phyloP scores from a whole-genome alignment of 1,284 basidiomycete species.

The Porphyrellus sp. region DNA sequence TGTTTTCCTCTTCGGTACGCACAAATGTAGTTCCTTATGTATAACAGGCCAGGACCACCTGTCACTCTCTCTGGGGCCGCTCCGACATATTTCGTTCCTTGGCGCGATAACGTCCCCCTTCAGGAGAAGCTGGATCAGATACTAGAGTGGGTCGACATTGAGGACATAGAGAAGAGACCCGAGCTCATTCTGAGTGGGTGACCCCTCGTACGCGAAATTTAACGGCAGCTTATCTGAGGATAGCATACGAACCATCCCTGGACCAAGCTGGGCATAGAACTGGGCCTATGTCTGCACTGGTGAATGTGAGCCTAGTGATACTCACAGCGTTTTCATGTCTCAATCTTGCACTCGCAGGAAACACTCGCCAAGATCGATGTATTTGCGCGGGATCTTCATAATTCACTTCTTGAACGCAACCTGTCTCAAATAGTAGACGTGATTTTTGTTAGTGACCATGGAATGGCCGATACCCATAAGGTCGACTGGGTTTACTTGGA shows the following conservation, averaged over 20 bases:
- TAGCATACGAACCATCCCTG: slow-evolving; percentile 73
- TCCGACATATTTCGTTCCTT: slow-evolving; percentile 75
- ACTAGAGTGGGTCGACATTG: slow-evolving; percentile 73
- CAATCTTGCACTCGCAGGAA: slow-evolving; percentile 39
- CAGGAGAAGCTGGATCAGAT: slow-evolving; percentile 72
- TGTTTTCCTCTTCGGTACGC: slow-evolving; percentile 24
- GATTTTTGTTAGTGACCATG: slow-evolving; percentile 90
- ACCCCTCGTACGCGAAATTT: neutral
- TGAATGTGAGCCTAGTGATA: slow-evolving; percentile 57
- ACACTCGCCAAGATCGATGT: slow-evolving; percentile 69
- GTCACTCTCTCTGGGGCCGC: slow-evolving; percentile 60
- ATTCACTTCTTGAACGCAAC: slow-evolving; percentile 65
- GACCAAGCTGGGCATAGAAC: slow-evolving; percentile 80
- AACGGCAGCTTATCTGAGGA: slow-evolving; percentile 3
- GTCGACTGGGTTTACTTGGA: slow-evolving; percentile 79
- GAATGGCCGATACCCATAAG: slow-evolving; percentile 85
- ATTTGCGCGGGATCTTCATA: slow-evolving; percentile 71
- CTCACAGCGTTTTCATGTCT: neutral
- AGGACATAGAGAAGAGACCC: slow-evolving; percentile 59
- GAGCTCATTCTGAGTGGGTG: slow-evolving; percentile 72
- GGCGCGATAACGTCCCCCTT: slow-evolving; percentile 57
- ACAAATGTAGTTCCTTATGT: neutral
- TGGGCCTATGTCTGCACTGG: slow-evolving; percentile 70
- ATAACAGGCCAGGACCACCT: slow-evolving; percentile 75
- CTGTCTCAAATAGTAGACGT: slow-evolving; percentile 82